Conservation (phyloP, 2,329 filamentous ascomycete genomes). For the Colletotrichum abscissum region DNA sequence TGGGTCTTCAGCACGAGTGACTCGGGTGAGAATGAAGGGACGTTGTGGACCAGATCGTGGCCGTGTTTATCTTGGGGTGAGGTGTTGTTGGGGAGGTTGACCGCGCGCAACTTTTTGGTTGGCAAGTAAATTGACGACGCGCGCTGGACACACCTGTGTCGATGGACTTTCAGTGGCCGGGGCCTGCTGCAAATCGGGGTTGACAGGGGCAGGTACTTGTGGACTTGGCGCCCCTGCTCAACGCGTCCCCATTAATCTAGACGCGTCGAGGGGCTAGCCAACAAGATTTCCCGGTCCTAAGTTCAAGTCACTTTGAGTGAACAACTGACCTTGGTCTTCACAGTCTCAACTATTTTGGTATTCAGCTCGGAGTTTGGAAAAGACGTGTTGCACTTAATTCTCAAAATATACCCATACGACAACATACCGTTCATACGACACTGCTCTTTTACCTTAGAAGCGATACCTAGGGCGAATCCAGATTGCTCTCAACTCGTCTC, state of each 20-base stretch:
- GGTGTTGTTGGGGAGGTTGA: constrained; percentile 4
- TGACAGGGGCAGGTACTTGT: constrained; percentile 9
- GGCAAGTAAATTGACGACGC: constrained; percentile 14
- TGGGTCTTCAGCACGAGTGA: not conserved
- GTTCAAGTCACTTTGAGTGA: not conserved
- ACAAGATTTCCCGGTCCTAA: not conserved
- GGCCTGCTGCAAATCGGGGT: not conserved
- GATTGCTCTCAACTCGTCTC: not conserved
- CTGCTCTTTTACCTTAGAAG: not conserved
- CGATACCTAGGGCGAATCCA: not conserved
- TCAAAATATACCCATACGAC: not conserved
- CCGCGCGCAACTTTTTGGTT: constrained; percentile 28
- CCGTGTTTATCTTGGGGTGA: constrained; percentile 13
- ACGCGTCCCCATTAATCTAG: constrained; percentile 36
- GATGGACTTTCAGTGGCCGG: constrained; percentile 22
- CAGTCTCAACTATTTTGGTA: not conserved
- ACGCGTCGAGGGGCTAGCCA: constrained; percentile 40
- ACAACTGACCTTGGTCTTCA: not conserved
- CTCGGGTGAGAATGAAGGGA: not conserved
- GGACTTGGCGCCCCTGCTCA: not conserved
- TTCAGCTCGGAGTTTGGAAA: not conserved
- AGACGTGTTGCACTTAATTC: not conserved
- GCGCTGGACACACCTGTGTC: constrained; percentile 6
- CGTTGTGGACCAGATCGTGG: not conserved
- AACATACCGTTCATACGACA: no score